Evolutionary conservation across 2,329 filamentous ascomycete species (phyloP).

Genomic region (Pseudogymnoascus sp.): DNA sequence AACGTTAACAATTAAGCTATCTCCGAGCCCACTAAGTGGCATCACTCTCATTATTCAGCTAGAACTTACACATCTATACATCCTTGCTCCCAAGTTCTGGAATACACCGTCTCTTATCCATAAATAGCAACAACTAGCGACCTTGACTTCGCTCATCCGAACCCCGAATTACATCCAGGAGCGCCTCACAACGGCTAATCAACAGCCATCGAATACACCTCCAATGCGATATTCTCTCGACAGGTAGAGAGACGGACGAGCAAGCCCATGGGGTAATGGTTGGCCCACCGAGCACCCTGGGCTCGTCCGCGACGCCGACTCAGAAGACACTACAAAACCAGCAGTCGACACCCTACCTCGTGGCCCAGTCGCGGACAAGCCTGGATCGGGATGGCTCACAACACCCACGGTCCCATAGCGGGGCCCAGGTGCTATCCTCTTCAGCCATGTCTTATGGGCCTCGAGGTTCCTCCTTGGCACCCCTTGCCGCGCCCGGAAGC

Average conservation of each 20-base stretch:
- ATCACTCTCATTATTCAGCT: slow-evolving; percentile 3
- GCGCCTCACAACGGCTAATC: neutral
- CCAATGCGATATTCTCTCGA: slow-evolving; percentile 1
- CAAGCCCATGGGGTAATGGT: slow-evolving; percentile 28
- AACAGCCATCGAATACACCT: neutral
- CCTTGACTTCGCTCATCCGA: neutral
- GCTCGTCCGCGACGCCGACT: slow-evolving; percentile 44
- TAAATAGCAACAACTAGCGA: neutral
- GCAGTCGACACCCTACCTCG: slow-evolving; percentile 31
- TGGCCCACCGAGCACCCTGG: slow-evolving; percentile 39
- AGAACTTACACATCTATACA: neutral
- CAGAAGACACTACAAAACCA: slow-evolving; percentile 43
- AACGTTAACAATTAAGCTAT: slow-evolving; percentile 8
- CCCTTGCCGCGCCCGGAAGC: slow-evolving; percentile 66
- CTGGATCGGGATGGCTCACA: slow-evolving; percentile 51
- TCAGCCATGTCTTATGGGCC: slow-evolving; percentile 55
- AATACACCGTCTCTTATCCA: neutral
- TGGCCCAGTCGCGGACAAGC: slow-evolving; percentile 36
- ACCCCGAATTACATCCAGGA: neutral
- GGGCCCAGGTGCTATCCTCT: slow-evolving; percentile 41
- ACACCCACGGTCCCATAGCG: slow-evolving; percentile 35
- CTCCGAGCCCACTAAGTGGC: neutral
- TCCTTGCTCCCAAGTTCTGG: neutral
- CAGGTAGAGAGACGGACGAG: slow-evolving; percentile 6
- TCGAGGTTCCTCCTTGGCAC: slow-evolving; percentile 60